phyloP scores from a whole-genome alignment of 148 eudicot species.

The Drosera capensis region DNA sequence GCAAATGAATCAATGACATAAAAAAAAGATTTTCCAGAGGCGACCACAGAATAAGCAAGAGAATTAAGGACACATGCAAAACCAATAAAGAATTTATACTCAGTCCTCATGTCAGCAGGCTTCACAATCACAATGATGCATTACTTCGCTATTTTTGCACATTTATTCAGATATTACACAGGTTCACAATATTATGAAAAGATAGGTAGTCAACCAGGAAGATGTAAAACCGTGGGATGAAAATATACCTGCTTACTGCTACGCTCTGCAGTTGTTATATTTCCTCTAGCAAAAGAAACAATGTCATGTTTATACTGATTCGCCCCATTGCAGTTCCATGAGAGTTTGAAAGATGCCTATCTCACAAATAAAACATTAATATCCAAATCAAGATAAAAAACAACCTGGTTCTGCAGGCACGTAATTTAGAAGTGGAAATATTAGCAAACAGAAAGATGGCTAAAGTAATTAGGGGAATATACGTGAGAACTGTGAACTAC shows the following conservation, averaged over 20 bases:
- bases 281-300: constrained; percentile 89
- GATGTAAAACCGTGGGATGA: constrained; percentile 13
- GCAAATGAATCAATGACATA: too few relatives aligned
- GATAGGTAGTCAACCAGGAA: neutral
- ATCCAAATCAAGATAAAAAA: constrained; percentile 1
- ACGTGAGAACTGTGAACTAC: constrained; percentile 15
- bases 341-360: constrained; percentile 87
- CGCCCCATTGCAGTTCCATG: constrained; percentile 78
- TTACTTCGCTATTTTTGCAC: too few relatives aligned
- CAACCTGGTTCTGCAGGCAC: neutral
- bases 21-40: too few relatives aligned
- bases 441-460: neutral
- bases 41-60: too few relatives aligned
- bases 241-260: constrained; percentile 99
- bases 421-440: neutral
- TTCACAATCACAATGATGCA: too few relatives aligned
- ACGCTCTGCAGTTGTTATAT: constrained; percentile 73
- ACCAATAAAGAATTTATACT: too few relatives aligned
- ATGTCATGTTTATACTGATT: constrained; percentile 84
- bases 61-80: too few relatives aligned
- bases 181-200: neutral
- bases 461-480: neutral
- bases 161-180: neutral
- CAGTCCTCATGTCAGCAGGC: too few relatives aligned
- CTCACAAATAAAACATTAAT: constrained; percentile 8